Percentiles rank a stretch among this genome's conserved stretches.
These are phyloP conservation scores for Sungouiella blattae DNA, from an alignment of 805 yeast species.

Conservation along the genomic window DNA sequence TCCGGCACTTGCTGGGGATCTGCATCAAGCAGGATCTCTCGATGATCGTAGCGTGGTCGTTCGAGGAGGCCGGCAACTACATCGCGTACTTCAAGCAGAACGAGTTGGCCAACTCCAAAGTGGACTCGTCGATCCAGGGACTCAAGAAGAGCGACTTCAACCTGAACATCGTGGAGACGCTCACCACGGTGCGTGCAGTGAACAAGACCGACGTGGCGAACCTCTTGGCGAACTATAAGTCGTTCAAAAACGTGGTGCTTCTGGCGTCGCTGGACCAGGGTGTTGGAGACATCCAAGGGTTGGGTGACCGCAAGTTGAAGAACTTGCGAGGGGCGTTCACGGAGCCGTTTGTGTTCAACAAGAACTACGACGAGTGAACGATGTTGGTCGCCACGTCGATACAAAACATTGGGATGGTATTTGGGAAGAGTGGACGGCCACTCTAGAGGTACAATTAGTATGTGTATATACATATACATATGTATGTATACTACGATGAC, in stretches of 20 bases:
- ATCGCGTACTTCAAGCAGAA: slow-evolving; percentile 35
- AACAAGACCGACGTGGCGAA: slow-evolving; percentile 55
- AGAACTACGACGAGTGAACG: slow-evolving; percentile 24
- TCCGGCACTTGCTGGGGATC: slow-evolving; percentile 45
- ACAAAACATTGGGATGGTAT: too few species aligned
- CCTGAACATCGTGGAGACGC: slow-evolving; percentile 40
- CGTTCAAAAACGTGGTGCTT: slow-evolving; percentile 38
- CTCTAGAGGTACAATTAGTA: too few species aligned
- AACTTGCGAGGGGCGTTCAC: slow-evolving; percentile 38
- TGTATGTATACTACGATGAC: too few species aligned
- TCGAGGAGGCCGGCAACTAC: slow-evolving; percentile 47
- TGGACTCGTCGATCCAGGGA: slow-evolving; percentile 42
- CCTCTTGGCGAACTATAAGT: slow-evolving; percentile 46
- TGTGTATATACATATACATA: too few species aligned
- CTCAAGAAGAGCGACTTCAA: slow-evolving; percentile 40
- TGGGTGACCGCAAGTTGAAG: slow-evolving; percentile 45
- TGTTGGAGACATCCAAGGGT: slow-evolving; percentile 40
- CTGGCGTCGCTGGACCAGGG: slow-evolving; percentile 22
- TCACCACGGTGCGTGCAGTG: slow-evolving; percentile 45
- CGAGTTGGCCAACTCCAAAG: slow-evolving; percentile 29
- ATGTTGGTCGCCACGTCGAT: too few species aligned
- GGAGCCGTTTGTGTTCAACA: slow-evolving; percentile 51
- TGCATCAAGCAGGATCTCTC: slow-evolving; percentile 49
- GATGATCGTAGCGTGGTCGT: slow-evolving; percentile 49
- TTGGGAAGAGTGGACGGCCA: too few species aligned